Conservation (phyloP, 768 basidiomycete genomes). For the Lentinula aciculospora region DNA sequence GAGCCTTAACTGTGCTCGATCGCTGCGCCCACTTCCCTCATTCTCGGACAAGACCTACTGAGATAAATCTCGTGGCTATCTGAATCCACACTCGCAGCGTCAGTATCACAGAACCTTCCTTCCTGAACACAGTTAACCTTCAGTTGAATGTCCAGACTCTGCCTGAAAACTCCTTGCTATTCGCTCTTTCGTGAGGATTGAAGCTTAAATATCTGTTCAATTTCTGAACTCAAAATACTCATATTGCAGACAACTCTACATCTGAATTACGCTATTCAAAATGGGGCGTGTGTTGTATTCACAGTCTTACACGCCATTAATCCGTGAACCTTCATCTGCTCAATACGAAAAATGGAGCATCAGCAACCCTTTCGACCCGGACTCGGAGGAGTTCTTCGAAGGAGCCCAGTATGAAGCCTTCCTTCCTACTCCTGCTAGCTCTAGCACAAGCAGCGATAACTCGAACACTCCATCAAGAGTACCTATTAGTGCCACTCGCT, state of each 20-base stretch:
- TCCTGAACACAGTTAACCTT: too few relatives aligned
- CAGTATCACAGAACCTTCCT: too few relatives aligned
- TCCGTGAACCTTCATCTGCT: neutral
- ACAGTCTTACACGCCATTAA: conserved; percentile 24
- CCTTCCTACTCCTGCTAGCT: conserved; percentile 18
- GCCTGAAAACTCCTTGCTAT: neutral
- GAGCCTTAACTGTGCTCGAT: too few relatives aligned
- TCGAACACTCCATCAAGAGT: neutral
- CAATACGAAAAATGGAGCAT: conserved; percentile 56
- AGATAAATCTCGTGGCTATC: too few relatives aligned
- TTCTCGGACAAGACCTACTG: too few relatives aligned
- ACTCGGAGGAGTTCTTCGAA: conserved; percentile 72
- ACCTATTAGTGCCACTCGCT: neutral
- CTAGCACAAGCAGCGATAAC: neutral
- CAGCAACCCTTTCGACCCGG: conserved; percentile 70
- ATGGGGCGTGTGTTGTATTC: conserved; percentile 66
- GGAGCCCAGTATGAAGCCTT: conserved; percentile 65
- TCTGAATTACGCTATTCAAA: conserved; percentile 7
- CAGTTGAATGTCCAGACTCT: neutral
- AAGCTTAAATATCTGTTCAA: neutral
- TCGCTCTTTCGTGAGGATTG: neutral
- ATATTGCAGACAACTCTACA: neutral
- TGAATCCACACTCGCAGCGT: too few relatives aligned
- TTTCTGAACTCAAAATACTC: neutral
- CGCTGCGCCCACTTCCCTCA: too few relatives aligned